phyloP scores from a whole-genome alignment of 1,139 yeast species.

The Groenewaldozyma sp. region DNA sequence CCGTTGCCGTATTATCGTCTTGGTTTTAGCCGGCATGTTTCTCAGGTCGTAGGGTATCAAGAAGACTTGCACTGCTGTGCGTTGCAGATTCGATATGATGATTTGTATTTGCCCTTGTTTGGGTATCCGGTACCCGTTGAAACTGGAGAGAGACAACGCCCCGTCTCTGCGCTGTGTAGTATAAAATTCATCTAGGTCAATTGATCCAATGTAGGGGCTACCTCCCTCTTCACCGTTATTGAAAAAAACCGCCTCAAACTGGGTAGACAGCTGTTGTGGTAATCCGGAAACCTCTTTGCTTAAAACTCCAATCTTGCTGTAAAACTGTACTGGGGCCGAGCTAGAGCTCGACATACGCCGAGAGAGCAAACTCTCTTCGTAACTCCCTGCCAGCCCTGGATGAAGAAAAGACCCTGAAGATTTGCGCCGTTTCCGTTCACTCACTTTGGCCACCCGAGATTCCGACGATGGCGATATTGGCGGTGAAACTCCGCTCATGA shows the following conservation, averaged over 20 bases:
- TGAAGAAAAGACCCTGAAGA: too few species aligned
- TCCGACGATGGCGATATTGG: not conserved
- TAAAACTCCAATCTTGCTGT: constrained; percentile 25
- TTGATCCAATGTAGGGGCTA: constrained; percentile 35
- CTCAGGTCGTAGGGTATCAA: constrained; percentile 34
- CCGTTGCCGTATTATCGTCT: constrained; percentile 30
- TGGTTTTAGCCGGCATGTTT: constrained; percentile 24
- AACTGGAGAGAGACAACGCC: constrained; percentile 20
- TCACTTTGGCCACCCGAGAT: too few species aligned
- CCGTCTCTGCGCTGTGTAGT: constrained; percentile 8
- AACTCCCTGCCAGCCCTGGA: constrained; percentile 22
- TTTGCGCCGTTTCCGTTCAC: too few species aligned
- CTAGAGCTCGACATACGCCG: constrained; percentile 29
- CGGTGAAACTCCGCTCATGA: constrained; percentile 1
- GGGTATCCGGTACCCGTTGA: constrained; percentile 33
- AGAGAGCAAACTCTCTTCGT: constrained; percentile 29
- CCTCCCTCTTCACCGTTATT: constrained; percentile 26
- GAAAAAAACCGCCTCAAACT: constrained; percentile 32
- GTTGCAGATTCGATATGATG: constrained; percentile 34
- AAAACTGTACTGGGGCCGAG: constrained; percentile 26
- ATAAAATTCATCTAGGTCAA: constrained; percentile 27
- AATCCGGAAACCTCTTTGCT: constrained; percentile 13
- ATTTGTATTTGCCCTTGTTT: constrained; percentile 35
- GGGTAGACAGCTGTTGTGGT: constrained; percentile 24
- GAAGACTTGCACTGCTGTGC: constrained; percentile 32